Conservation (phyloP, 495 filamentous ascomycete genomes). For the Lophiotrema nucula region DNA sequence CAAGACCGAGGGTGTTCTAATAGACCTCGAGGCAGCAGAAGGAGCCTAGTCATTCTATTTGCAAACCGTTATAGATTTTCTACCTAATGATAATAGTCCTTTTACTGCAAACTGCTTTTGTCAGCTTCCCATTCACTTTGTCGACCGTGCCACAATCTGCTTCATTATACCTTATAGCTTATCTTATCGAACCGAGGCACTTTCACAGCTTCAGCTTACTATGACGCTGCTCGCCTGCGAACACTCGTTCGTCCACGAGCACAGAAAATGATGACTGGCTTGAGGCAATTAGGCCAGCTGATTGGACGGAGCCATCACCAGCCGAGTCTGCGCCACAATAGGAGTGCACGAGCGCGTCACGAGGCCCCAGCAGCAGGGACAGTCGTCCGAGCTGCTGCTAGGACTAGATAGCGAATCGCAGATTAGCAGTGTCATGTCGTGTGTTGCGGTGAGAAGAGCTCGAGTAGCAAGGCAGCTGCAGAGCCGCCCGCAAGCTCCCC, state of each 20-base stretch:
- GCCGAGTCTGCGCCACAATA: background rate
- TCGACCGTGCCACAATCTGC: too few relatives aligned
- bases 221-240: background rate
- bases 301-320: background rate
- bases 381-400: background rate
- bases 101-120: too few relatives aligned
- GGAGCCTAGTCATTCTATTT: background rate
- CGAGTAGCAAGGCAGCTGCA: background rate
- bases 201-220: too few relatives aligned
- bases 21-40: constrained; percentile 2
- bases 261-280: background rate
- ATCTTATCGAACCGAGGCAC: too few relatives aligned
- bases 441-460: background rate
- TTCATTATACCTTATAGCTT: too few relatives aligned
- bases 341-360: background rate
- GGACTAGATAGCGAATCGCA: too few relatives aligned
- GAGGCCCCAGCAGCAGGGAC: background rate
- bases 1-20: background rate
- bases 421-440: too few relatives aligned
- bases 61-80: too few relatives aligned
- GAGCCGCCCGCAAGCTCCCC: background rate
- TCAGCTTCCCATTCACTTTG: too few relatives aligned
- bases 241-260: background rate
- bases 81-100: too few relatives aligned
- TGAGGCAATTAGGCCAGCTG: background rate